These are phyloP conservation scores for Chrysanthemum lavandulifolium DNA, from an alignment of 129 eudicot genomes.

Conservation along the genomic window DNA sequence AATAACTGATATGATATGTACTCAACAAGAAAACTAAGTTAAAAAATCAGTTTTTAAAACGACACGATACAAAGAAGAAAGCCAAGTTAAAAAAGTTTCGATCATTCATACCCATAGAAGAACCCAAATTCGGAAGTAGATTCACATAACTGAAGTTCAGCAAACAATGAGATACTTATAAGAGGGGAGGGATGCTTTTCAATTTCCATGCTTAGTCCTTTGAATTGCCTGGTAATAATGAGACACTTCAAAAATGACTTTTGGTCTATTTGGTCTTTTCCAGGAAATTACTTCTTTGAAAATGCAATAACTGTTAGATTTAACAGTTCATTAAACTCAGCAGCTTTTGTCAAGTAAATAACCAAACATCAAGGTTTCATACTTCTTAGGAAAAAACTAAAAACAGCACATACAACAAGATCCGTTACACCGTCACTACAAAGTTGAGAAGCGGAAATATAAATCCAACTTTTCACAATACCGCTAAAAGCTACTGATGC, in stretches of 20 bases:
- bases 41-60: neutral
- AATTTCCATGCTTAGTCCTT: constrained; percentile 14
- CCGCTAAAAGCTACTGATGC: neutral
- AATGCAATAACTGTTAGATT: neutral
- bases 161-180: constrained; percentile 1
- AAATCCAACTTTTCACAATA: neutral
- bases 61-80: neutral
- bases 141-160: neutral
- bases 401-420: neutral
- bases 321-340: neutral
- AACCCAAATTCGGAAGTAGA: constrained; percentile 23
- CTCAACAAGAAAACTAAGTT: neutral
- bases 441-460: too few species aligned
- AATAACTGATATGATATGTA: neutral
- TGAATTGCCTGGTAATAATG: neutral
- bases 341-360: neutral
- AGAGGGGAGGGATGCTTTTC: neutral
- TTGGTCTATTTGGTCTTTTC: neutral
- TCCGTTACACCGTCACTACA: neutral
- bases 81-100: neutral
- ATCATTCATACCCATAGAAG: constrained; percentile 16
- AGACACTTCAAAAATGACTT: neutral
- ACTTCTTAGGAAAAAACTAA: neutral
- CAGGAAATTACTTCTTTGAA: neutral
- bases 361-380: neutral